A percentile compares a stretch with the other conserved stretches of the same genome.
These are phyloP conservation scores for Pythium myriotylum DNA, from an alignment of 352 stramenopile species.

Conservation along the genomic window DNA sequence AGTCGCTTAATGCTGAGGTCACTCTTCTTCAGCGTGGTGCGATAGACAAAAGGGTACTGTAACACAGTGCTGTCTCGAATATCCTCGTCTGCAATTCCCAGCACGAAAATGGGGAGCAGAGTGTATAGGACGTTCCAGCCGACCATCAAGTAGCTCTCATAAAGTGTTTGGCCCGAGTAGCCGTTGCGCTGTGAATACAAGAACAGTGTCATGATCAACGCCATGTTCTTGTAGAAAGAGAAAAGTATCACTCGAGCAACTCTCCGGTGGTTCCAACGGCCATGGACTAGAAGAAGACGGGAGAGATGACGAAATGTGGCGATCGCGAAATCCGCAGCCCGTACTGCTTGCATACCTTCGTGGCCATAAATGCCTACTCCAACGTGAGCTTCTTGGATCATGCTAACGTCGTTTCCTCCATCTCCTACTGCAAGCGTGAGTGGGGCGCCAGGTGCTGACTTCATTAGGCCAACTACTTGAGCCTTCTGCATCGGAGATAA, in stretches of 20 bases:
- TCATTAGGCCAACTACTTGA: conserved; percentile 94
- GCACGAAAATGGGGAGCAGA: conserved; percentile 91
- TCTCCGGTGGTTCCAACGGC: conserved; percentile 83
- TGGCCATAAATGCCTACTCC: conserved; percentile 98
- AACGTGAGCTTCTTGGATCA: conserved; percentile 99
- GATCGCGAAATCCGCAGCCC: conserved; percentile 85
- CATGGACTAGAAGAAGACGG: conserved; percentile 77
- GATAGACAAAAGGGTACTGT: conserved; percentile 80
- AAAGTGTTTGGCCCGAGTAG: conserved; percentile 92
- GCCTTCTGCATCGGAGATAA: conserved; percentile 93
- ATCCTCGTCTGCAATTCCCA: conserved; percentile 84
- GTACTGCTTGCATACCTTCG: conserved; percentile 93
- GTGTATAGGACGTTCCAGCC: conserved; percentile 97
- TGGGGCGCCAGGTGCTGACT: conserved; percentile 60
- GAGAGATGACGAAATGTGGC: conserved; percentile 81
- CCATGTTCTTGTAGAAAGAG: conserved; percentile 92
- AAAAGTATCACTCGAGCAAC: conserved; percentile 85
- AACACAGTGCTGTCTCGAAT: conserved; percentile 75
- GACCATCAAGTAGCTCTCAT: conserved; percentile 89
- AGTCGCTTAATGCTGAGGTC: conserved; percentile 65
- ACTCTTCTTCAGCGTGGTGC: conserved; percentile 60
- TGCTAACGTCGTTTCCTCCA: conserved; percentile 99
- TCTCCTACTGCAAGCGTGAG: conserved; percentile 97
- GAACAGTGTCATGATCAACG: conserved; percentile 95
- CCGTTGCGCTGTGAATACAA: conserved; percentile 85